Base-by-base conservation (phyloP, 306 rosid genomes). In the Acacia confusa region DNA sequence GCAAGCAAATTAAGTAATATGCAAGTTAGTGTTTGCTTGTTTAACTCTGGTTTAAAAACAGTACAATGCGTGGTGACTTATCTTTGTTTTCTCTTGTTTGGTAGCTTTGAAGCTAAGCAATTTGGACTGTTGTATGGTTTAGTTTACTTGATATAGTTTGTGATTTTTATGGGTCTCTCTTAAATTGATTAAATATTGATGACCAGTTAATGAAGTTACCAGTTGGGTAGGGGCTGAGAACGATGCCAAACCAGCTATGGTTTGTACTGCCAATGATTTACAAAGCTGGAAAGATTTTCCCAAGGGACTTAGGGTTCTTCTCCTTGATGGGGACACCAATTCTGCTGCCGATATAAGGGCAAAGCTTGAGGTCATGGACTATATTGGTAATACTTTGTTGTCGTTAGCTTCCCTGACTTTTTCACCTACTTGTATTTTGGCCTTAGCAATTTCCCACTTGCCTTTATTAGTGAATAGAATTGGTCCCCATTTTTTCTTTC, bases 161-260 rank as follows among this genome's bases (percentile, higher is more conserved):
- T 81, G 68, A 77, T 9, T 57, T 22, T 57, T 3, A 61, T 86
- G 89, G 92, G 74, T 85, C 79, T 77, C 76, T 87, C 57, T 52
- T 17, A 90, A 81, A 73, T n/a, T 83, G 53, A 45, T 84, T 82
- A 61, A 76, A 80, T 82, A 87, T 47, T 86, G 81, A 66, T 77
- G 30, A 79, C 77, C 57, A 63, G 82, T 10, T 50, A 40, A 76
- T 73, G 88, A 82, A 86, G 81, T 68, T 79, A 82, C 72, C 34
- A 34, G 78, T 77, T 71, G 30, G 44, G 65, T 68, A 24, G 85
- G 85, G 85, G 74, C 84, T 58, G 90, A 92, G 94, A 89, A 93
- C 82, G 92, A 94, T 96, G 99, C 98, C 89, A 92, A 87, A 87
- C 94, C 94, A 96, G 97, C 98, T 89, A 96, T 96, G 99, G 98